Evolutionary conservation across 78 protist species (phyloP), one percentile per base, ranked within the genome.

Genomic region (Bigelowiella natans): DNA sequence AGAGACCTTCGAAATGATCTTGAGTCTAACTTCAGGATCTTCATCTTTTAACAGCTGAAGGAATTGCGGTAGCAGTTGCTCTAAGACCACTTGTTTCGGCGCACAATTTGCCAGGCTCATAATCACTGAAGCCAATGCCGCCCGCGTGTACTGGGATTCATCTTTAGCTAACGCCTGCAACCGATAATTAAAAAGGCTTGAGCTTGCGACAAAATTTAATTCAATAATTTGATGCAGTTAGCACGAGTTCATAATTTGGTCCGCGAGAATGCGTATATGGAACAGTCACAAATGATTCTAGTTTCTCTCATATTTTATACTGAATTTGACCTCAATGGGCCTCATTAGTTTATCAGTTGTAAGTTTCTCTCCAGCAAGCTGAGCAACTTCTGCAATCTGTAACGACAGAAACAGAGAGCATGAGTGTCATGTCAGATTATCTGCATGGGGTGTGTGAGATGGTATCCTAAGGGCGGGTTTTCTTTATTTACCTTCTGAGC

Each of bases 111-210:
- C 94, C 30, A 96, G 88, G 2, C 89, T 92, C 95, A 93, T 92
- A 39, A 97, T 91, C 28, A 88, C 95, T 28, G 93, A 40, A 3
- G 98, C 98, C 30, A 97, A 91, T 28, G 98, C 95, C 26, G 98
- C 97, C 40, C 89, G 89, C 31, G 97, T 98, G 90, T 97, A 98
- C 91, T 97, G 96, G 63, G 95, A 93, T 0, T 30, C 0, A 92
- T 98, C 98, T 39, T n/a, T 51, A 7, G 73, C 73, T 26, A 51
- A 18, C 34, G 73, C 73, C 73, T 51, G 73, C 29, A 29, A n/a
- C n/a, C n/a, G n/a, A n/a, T n/a, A n/a, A n/a, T n/a, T n/a, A n/a
- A n/a, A n/a, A n/a, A n/a, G n/a, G n/a, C n/a, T n/a, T n/a, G n/a
- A n/a, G n/a, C n/a, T n/a, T n/a, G n/a, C n/a, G n/a, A n/a, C 31